Base-by-base conservation (phyloP, 495 filamentous ascomycete species). In the Penicillium psychrofluorescens region DNA sequence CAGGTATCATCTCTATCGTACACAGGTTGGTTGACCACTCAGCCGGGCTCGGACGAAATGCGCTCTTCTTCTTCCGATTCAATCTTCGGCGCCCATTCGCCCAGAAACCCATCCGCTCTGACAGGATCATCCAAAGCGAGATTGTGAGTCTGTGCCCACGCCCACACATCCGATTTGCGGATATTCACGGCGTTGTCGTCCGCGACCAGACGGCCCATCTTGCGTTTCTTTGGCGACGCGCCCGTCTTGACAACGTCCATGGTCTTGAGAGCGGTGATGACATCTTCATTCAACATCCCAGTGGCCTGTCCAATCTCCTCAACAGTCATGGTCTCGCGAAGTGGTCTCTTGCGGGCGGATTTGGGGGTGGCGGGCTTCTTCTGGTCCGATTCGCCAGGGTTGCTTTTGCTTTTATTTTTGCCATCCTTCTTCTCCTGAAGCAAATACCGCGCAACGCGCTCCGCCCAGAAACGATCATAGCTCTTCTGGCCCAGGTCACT, bases 401-500 rank as follows among this genome's bases (percentile, higher is more conserved):
- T n/a, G n/a, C n/a, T n/a, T n/a, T n/a, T n/a, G 8, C 49, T 51
- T 9, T 57, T 55, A n/a, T 41, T 51, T 8, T 57, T 54, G n/a
- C 43, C 56, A 22, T 46, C 46, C 33, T 45, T 38, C 16, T 56
- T 53, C 7, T 52, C 59, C 12, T 54, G 60, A 27, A 89, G 60
- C 22, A 81, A 63, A 41, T 81, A 80, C 28, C 86, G 72, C 30
- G 80, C 81, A 46, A 96, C 78, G 36, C 88, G 84, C 29, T 81
- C 80, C 6, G 83, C 82, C 90, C 90, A 96, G 61, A 84, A 95
- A 8, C 80, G 73, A 53, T 78, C 72, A 62, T 96, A 96, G 7
- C 85, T 88, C 51, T 75, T 81, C 41, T 79, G 76, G 1, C 90
- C 90, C 40, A 92, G 67, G 49, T 90, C 86, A 35, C 85, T 90